These are phyloP conservation scores for Aspergillus texensis DNA, from an alignment of 2,329 filamentous ascomycete genomes.

Conservation along the genomic window DNA sequence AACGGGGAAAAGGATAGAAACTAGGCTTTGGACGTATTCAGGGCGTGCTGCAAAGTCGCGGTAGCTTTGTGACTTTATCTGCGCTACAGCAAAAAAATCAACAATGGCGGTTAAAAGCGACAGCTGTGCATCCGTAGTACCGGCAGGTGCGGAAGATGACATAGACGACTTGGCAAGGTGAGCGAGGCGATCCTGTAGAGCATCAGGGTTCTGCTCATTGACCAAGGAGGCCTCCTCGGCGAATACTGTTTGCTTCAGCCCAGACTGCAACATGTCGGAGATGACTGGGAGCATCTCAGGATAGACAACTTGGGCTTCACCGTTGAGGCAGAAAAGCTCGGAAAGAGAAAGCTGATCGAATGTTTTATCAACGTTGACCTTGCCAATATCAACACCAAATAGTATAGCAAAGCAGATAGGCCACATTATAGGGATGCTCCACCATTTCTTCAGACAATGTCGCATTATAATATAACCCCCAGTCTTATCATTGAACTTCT, in stretches of 20 bases:
- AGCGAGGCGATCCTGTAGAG: constrained; percentile 15
- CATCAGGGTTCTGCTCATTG: constrained; percentile 31
- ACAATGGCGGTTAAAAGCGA: constrained; percentile 74
- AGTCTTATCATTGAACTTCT: constrained; percentile 82
- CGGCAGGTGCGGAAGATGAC: constrained; percentile 18
- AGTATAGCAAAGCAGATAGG: constrained; percentile 84
- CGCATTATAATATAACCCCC: constrained; percentile 88
- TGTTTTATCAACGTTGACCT: constrained; percentile 70
- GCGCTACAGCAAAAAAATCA: constrained; percentile 76
- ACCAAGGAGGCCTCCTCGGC: constrained; percentile 64
- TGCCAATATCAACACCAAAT: constrained; percentile 79
- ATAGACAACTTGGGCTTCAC: constrained; percentile 67
- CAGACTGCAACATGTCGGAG: constrained; percentile 83
- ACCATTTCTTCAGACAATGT: constrained; percentile 80
- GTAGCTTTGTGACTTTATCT: constrained; percentile 75
- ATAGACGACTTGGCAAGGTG: constrained; percentile 15
- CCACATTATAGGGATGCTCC: constrained; percentile 84
- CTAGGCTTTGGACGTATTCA: constrained; percentile 77
- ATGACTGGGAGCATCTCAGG: constrained; percentile 80
- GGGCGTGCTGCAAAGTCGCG: constrained; percentile 80
- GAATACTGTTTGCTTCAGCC: constrained; percentile 67
- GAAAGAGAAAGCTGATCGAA: constrained; percentile 76
- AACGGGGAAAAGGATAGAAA: constrained; percentile 81
- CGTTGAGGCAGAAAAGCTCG: constrained; percentile 65
- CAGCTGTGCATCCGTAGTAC: constrained; percentile 57